These are phyloP conservation scores for Mortierella hygrophila DNA, from an alignment of 192 early-diverging fungal species.

Conservation along the genomic window DNA sequence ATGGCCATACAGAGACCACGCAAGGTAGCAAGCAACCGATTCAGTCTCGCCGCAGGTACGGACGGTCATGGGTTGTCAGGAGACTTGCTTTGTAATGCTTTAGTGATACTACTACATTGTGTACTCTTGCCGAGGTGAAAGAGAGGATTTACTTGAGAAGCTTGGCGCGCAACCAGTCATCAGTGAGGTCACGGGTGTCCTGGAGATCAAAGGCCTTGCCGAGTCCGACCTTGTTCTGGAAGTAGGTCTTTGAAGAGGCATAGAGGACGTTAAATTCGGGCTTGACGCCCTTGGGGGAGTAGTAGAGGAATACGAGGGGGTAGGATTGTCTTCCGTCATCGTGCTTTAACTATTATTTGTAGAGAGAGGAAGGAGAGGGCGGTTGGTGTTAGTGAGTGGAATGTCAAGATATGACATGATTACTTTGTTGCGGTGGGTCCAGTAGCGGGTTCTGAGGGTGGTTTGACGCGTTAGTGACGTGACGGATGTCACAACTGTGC, in stretches of 20 bases:
- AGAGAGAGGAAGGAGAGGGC: not conserved
- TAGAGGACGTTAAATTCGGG: slow-evolving; percentile 69
- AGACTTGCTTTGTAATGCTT: no score
- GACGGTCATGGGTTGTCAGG: no score
- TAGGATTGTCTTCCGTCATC: slow-evolving; percentile 77
- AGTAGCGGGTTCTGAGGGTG: no score
- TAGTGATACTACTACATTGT: no score
- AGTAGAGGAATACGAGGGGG: slow-evolving; percentile 81
- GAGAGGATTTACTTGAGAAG: slow-evolving; percentile 46
- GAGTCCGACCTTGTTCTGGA: slow-evolving; percentile 70
- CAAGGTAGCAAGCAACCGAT: no score
- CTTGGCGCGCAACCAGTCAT: slow-evolving; percentile 73
- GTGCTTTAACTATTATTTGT: slow-evolving; percentile 60
- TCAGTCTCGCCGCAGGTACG: no score
- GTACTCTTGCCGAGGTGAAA: not conserved
- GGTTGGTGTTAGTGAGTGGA: not conserved
- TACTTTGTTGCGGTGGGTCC: no score
- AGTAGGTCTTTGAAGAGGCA: slow-evolving; percentile 73
- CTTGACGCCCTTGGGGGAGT: slow-evolving; percentile 64
- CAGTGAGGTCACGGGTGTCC: slow-evolving; percentile 75
- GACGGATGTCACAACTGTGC: not conserved
- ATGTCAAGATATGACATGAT: slow-evolving; percentile 12
- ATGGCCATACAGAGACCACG: no score
- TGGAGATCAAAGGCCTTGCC: slow-evolving; percentile 81
- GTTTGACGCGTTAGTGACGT: not conserved